Base-by-base conservation (phyloP, 495 filamentous ascomycete genomes). In the Symbiotaphrina buchneri region DNA sequence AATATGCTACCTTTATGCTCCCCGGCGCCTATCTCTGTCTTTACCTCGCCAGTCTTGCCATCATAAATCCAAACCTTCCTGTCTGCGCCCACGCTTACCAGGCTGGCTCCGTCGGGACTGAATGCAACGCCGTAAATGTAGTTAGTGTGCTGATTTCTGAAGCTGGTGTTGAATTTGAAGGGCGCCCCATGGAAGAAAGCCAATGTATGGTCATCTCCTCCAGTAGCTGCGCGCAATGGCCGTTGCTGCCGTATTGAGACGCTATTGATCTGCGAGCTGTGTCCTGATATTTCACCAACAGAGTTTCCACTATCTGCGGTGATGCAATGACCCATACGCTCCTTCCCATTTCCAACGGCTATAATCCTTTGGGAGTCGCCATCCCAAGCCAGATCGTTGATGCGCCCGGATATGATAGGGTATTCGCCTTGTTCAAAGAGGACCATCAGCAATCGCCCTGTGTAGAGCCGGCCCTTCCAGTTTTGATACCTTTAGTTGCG, bases 361-460 rank as follows among this genome's bases (percentile, higher is more conserved):
- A 94, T 91, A 31, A 97, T 77, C 16, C 87, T 74, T 55, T 93
- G 83, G 30, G 76, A 84, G 49, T 97, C 87, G 28, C 85, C 90
- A 48, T 95, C 87, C 84, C 87, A 97, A 7, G 85, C 82, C 29
- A 97, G 58, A 46, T 95, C 87, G 47, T 87, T 87, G 49, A 97
- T 91, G 28, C 79, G 73, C 20, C 87, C 90, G 31, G 80, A 84
- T 40, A 95, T 81, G 48, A 94, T 93, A 38, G 68, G 66, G 51
- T 92, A 95, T 49, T 95, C 87, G 32, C 84, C 74, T 61, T 42
- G n/a, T n/a, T n/a, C n/a, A n/a, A n/a, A n/a, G n/a, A n/a, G n/a
- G n/a, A n/a, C n/a, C 28, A 56, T 48, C 20, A 45, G 37, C n/a
- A n/a, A n/a, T n/a, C n/a, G n/a, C n/a, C n/a, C n/a, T 13, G 13